Conservation (phyloP, 2,329 filamentous ascomycete genomes). For the Pseudogymnoascus sp. region DNA sequence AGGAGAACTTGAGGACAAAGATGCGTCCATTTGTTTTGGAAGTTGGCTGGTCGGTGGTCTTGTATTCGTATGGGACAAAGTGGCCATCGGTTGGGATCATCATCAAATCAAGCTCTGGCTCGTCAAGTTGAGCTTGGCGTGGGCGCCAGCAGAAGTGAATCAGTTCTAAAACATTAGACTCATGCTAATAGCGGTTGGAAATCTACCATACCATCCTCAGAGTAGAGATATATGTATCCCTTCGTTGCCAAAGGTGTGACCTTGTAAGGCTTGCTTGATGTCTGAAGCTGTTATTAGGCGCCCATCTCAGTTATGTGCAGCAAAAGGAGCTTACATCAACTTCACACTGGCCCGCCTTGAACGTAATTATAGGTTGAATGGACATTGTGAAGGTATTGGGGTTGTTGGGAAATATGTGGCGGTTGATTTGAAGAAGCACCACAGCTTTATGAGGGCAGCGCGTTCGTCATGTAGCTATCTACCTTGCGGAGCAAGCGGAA, state of each 20-base stretch:
- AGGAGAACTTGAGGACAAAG: conserved; percentile 87
- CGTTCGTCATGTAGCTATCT: conserved; percentile 14
- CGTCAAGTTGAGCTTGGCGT: conserved; percentile 59
- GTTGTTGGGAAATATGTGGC: conserved; percentile 11
- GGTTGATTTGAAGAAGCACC: conserved; percentile 16
- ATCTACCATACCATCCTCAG: conserved; percentile 65
- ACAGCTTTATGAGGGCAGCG: conserved; percentile 13
- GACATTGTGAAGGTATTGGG: conserved; percentile 53
- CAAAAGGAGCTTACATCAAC: conserved; percentile 57
- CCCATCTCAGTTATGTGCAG: not conserved
- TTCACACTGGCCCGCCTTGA: conserved; percentile 90
- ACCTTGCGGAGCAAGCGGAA: conserved; percentile 7
- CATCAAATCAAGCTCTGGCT: conserved; percentile 79
- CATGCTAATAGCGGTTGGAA: not conserved
- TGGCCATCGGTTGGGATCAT: conserved; percentile 88
- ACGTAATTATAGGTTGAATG: conserved; percentile 78
- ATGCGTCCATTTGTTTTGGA: conserved; percentile 78
- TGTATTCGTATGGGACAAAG: conserved; percentile 80
- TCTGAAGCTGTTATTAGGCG: conserved; percentile 31
- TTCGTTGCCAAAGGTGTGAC: conserved; percentile 65
- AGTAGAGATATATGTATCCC: conserved; percentile 88
- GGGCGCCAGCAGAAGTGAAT: conserved; percentile 97
- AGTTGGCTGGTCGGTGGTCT: conserved; percentile 46
- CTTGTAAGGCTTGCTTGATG: conserved; percentile 54
- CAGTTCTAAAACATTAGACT: conserved; percentile 51